Conservation (phyloP, 495 filamentous ascomycete genomes). For the Entonaema liquescens region DNA sequence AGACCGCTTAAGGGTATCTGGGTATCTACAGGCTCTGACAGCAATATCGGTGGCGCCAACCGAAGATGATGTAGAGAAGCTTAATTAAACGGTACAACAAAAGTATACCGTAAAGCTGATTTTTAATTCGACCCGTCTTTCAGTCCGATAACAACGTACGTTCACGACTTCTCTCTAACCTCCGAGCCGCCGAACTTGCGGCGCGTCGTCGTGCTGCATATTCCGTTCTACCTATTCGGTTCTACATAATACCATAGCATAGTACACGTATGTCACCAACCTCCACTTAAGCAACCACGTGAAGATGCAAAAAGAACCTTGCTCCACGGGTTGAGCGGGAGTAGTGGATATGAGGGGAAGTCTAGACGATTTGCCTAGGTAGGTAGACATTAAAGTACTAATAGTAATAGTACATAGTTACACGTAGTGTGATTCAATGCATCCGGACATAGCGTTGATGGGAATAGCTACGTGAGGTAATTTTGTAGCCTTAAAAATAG, state of each 20-base stretch:
- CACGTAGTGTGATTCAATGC: background rate
- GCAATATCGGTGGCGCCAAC: background rate
- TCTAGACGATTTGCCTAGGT: background rate
- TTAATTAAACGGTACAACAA: background rate
- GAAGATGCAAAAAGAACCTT: background rate
- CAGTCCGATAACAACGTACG: background rate
- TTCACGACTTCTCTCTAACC: too few relatives aligned
- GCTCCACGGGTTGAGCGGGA: background rate
- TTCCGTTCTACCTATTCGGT: background rate
- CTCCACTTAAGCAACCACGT: background rate
- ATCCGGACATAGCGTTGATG: background rate
- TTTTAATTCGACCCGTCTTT: background rate
- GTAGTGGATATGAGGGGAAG: conserved; percentile 1
- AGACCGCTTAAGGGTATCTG: background rate
- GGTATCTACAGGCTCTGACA: background rate
- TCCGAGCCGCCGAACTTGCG: background rate
- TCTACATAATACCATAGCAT: background rate
- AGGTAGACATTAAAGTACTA: too few relatives aligned
- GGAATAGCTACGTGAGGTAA: background rate
- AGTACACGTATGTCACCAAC: background rate
- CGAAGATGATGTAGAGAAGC: background rate
- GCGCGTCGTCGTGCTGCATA: conserved; percentile 2
- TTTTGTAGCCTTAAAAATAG: too few relatives aligned
- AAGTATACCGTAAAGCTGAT: background rate
- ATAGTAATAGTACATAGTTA: too few relatives aligned